A percentile compares a stretch with the other conserved stretches of the same genome.
Evolutionary conservation across 768 basidiomycete genomes (phyloP).

Genomic region (Scleroderma citrinum): DNA sequence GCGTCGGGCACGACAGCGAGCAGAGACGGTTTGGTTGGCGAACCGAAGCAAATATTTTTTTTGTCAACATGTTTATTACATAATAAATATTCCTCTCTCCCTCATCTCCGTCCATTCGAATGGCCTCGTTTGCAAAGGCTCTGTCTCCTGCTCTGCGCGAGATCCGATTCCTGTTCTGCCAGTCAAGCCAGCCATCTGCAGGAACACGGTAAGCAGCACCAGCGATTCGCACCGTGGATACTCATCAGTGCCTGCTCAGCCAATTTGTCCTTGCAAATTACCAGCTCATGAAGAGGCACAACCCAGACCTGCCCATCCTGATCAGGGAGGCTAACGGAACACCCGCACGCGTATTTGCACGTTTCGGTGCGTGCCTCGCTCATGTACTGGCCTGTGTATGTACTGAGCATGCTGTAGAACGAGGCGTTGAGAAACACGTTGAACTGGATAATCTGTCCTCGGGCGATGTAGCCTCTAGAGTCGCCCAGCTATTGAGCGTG

Average conservation of each 20-base stretch:
- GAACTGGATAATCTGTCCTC: conserved; percentile 73
- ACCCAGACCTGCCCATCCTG: conserved; percentile 80
- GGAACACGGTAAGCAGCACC: conserved; percentile 57
- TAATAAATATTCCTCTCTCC: conserved; percentile 14
- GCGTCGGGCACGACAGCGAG: conserved; percentile 11
- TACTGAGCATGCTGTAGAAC: conserved; percentile 42
- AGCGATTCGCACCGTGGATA: neutral
- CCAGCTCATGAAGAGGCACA: conserved; percentile 70
- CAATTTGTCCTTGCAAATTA: conserved; percentile 77
- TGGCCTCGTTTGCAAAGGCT: conserved; percentile 63
- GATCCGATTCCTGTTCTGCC: conserved; percentile 75
- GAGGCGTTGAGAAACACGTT: conserved; percentile 74
- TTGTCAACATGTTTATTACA: conserved; percentile 17
- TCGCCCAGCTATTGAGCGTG: conserved; percentile 52
- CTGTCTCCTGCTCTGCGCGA: conserved; percentile 76
- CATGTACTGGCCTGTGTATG: conserved; percentile 4
- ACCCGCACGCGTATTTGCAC: conserved; percentile 76
- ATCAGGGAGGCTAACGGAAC: conserved; percentile 77
- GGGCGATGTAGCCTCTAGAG: conserved; percentile 64
- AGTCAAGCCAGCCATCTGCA: conserved; percentile 67
- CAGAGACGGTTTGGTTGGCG: conserved; percentile 7
- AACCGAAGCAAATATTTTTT: conserved; percentile 15
- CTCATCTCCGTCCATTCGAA: conserved; percentile 35
- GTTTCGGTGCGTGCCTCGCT: conserved; percentile 62
- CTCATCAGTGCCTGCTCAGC: conserved; percentile 33